Percentiles rank a stretch among this genome's conserved stretches.
Conservation (phyloP, 2,329 filamentous ascomycete genomes). For the Alternaria gansuensis region DNA sequence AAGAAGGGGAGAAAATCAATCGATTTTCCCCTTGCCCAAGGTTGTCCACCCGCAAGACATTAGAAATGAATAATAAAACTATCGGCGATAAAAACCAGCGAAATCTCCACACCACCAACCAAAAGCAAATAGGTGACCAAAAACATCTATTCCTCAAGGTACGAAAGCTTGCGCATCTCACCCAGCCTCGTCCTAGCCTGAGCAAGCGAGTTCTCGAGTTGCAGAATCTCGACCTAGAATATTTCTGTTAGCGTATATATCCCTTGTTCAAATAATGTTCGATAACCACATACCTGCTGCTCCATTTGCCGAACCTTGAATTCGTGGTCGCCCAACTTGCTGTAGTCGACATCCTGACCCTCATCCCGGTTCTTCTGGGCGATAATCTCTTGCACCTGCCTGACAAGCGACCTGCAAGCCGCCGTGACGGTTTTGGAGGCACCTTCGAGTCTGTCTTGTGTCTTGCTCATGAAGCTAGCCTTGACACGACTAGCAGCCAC, state of each 20-base stretch:
- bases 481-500: slow-evolving; percentile 96
- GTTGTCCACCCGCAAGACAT: background rate
- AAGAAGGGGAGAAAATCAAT: background rate
- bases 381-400: slow-evolving; percentile 95
- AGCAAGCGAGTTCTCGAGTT: slow-evolving; percentile 86
- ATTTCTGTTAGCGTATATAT: slow-evolving; percentile 23
- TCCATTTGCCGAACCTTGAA: slow-evolving; percentile 99
- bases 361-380: slow-evolving; percentile 83
- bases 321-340: slow-evolving; percentile 87
- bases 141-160: slow-evolving; percentile 61
- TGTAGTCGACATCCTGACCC: slow-evolving; percentile 82
- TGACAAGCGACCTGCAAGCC: slow-evolving; percentile 85
- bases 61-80: slow-evolving; percentile 1
- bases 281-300: slow-evolving; percentile 80
- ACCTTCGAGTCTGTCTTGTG: slow-evolving; percentile 87
- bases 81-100: background rate
- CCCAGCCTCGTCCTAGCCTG: slow-evolving; percentile 83
- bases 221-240: slow-evolving; percentile 88
- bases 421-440: slow-evolving; percentile 92
- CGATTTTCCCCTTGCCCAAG: background rate
- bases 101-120: background rate
- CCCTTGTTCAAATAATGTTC: background rate
- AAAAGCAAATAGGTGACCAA: background rate
- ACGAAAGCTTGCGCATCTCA: slow-evolving; percentile 98
- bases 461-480: slow-evolving; percentile 97